Conservation (phyloP, 192 early-diverging fungal genomes). For the Podila verticillata region DNA sequence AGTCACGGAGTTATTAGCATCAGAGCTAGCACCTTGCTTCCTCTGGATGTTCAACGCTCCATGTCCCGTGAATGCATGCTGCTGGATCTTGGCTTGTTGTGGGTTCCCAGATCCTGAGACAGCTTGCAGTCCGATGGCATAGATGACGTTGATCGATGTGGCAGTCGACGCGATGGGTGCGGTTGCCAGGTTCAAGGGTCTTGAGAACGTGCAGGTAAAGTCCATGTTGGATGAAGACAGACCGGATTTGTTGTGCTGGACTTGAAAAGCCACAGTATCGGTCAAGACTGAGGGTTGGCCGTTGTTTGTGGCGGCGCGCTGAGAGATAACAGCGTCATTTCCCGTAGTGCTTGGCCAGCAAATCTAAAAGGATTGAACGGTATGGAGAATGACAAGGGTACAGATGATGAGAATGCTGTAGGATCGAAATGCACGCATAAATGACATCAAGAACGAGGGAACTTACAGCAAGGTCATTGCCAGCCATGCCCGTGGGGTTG, state of each 20-base stretch:
- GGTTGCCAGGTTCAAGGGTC: conserved; percentile 13
- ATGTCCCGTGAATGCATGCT: conserved; percentile 17
- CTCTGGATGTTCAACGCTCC: conserved; percentile 9
- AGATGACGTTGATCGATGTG: conserved; percentile 14
- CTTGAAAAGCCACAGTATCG: background rate
- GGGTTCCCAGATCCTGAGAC: conserved; percentile 9
- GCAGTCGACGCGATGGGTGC: conserved; percentile 18
- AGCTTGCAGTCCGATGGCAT: conserved; percentile 15
- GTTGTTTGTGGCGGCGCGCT: conserved; percentile 18
- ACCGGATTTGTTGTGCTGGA: conserved; percentile 20
- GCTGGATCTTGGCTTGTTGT: conserved; percentile 9
- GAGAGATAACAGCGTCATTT: conserved; percentile 22
- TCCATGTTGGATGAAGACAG: background rate
- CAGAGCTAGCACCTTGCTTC: conserved; percentile 12
- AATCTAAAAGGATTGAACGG: conserved; percentile 1
- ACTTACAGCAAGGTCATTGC: conserved; percentile 44
- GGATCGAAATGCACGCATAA: background rate
- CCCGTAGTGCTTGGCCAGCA: conserved; percentile 34
- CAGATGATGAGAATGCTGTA: background rate
- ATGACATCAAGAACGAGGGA: background rate
- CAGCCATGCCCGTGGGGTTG: conserved; percentile 8
- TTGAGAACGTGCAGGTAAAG: conserved; percentile 37
- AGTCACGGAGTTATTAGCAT: background rate
- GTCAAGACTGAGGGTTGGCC: background rate
- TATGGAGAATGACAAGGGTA: background rate